Percentiles rank a stretch among this genome's conserved stretches.
Conservation (phyloP, 164 flowering plant species). For the Kalanchoe fedtschenkoi region DNA sequence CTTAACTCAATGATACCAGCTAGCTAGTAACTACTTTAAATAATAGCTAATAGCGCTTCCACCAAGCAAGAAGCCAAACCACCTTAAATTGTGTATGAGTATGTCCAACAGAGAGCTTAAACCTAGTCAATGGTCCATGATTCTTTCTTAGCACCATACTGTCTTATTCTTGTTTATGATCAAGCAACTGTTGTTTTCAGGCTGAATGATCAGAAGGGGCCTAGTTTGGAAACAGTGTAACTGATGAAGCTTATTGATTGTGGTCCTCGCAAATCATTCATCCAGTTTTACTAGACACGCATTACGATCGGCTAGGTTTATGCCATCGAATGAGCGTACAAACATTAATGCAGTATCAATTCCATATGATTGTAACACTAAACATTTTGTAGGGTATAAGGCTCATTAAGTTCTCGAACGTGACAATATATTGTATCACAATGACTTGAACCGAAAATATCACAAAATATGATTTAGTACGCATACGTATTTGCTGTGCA, state of each 20-base stretch:
- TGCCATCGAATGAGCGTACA: too few relatives aligned
- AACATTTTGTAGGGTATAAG: too few relatives aligned
- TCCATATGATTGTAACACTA: too few relatives aligned
- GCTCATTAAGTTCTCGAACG: too few relatives aligned
- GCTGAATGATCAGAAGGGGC: background rate
- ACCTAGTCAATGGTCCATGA: slow-evolving; percentile 4
- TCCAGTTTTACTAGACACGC: too few relatives aligned
- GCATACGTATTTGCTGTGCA: too few relatives aligned
- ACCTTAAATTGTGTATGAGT: background rate
- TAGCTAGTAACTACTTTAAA: background rate
- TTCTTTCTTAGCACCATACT: background rate
- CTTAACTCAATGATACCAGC: background rate
- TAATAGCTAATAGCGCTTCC: background rate
- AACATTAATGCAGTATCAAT: too few relatives aligned
- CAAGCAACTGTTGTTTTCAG: slow-evolving; percentile 1
- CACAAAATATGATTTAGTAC: too few relatives aligned
- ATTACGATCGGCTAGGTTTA: too few relatives aligned
- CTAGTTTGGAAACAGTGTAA: background rate
- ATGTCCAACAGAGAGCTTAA: background rate
- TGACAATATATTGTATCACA: too few relatives aligned
- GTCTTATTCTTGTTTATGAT: slow-evolving; percentile 1
- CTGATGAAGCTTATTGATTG: background rate
- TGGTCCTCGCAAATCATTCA: background rate
- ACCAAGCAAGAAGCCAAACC: background rate
- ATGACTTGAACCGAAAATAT: too few relatives aligned